A percentile compares a stretch with the other conserved stretches of the same genome.
Conservation (phyloP, 2,329 filamentous ascomycete genomes). For the Lachnellula subtilissima region DNA sequence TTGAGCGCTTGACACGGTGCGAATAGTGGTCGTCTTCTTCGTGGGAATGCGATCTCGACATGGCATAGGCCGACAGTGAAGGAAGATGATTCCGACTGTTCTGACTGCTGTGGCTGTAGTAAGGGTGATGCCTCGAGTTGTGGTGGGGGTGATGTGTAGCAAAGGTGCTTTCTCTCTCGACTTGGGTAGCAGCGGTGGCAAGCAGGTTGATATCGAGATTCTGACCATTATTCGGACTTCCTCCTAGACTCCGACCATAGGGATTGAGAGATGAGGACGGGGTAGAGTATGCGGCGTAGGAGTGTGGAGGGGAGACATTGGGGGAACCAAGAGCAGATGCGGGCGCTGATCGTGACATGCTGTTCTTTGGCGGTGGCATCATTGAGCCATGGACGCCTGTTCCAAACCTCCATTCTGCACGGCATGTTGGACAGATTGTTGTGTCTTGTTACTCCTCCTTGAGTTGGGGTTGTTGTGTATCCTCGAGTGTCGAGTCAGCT, state of each 20-base stretch:
- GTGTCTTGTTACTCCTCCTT: conserved; percentile 80
- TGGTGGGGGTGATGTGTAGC: conserved; percentile 33
- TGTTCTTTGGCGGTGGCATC: conserved; percentile 76
- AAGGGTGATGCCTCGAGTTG: conserved; percentile 47
- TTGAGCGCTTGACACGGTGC: conserved; percentile 77
- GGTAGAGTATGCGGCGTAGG: conserved; percentile 66
- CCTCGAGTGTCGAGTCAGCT: conserved; percentile 91
- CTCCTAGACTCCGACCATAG: conserved; percentile 42
- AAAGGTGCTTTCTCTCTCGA: conserved; percentile 50
- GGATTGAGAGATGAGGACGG: conserved; percentile 44
- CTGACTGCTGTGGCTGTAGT: conserved; percentile 36
- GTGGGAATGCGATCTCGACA: conserved; percentile 83
- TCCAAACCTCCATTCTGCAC: conserved; percentile 46
- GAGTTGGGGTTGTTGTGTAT: conserved; percentile 99
- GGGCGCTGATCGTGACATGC: conserved; percentile 82
- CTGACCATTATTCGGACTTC: conserved; percentile 35
- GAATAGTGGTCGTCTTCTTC: conserved; percentile 74
- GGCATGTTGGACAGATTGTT: conserved; percentile 41
- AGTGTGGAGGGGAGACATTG: conserved; percentile 92
- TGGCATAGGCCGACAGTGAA: conserved; percentile 76
- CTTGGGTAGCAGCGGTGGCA: conserved; percentile 55
- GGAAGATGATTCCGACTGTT: conserved; percentile 43
- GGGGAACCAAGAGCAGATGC: conserved; percentile 84
- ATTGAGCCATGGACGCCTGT: conserved; percentile 53
- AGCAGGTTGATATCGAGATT: conserved; percentile 52